A percentile compares a stretch with the other conserved stretches of the same genome.
phyloP scores from a whole-genome alignment of 345 rosid genomes.

The Erysimum cheiranthoides region DNA sequence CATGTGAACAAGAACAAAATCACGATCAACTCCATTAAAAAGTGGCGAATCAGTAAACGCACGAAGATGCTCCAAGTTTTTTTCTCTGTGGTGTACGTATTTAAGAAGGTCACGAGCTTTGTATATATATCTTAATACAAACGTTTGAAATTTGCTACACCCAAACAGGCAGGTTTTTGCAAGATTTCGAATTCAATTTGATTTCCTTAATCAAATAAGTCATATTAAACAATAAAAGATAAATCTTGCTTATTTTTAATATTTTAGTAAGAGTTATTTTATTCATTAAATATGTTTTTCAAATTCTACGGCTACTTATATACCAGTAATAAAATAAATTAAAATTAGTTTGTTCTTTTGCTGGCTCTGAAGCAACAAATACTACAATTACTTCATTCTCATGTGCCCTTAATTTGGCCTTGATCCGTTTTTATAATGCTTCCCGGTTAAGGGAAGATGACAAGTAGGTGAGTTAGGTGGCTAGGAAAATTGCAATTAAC shows the following conservation, averaged over 20 bases:
- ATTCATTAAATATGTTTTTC: not conserved
- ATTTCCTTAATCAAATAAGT: not conserved
- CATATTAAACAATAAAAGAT: not conserved
- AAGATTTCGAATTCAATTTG: not conserved
- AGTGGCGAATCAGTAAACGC: too few species aligned
- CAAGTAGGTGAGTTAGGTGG: conserved; percentile 41
- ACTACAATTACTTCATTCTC: not conserved
- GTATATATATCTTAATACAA: too few species aligned
- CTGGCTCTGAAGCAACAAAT: not conserved
- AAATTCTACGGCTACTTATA: not conserved
- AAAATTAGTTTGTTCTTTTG: conserved; percentile 8
- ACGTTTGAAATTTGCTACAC: too few species aligned
- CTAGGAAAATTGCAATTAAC: conserved; percentile 11
- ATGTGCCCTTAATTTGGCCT: not conserved
- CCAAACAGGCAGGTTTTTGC: too few species aligned
- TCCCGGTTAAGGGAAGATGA: not conserved
- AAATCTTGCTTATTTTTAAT: too few species aligned
- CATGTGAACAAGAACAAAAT: too few species aligned
- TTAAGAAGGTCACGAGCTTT: too few species aligned
- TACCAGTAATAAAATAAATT: not conserved
- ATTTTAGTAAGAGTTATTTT: not conserved
- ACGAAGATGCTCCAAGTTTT: too few species aligned
- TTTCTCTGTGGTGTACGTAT: too few species aligned
- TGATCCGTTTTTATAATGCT: not conserved
- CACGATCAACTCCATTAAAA: too few species aligned